phyloP scores from a whole-genome alignment of 2,329 filamentous ascomycete species.

The Fusarium transvaalense region DNA sequence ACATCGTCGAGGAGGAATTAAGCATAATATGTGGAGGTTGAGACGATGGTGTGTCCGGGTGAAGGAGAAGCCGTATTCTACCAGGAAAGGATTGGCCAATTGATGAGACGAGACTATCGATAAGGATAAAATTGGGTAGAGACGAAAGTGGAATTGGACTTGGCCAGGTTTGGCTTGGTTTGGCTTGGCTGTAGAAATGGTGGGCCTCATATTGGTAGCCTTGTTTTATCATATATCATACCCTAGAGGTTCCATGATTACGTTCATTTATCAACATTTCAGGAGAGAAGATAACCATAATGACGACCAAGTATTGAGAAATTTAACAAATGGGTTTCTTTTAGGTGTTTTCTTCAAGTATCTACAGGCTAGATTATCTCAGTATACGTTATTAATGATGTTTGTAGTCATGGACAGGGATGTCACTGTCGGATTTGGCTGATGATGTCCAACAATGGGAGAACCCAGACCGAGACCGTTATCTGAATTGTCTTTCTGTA shows the following conservation, averaged over 20 bases:
- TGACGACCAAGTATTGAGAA: no score
- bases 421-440: no score
- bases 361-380: no score
- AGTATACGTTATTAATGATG: no score
- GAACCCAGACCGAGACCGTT: no score
- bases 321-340: no score
- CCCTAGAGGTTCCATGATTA: neutral
- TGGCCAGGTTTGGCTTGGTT: neutral
- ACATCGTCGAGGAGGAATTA: slow-evolving; percentile 8
- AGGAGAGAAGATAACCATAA: no score
- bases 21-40: slow-evolving; percentile 8
- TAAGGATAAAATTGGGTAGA: neutral
- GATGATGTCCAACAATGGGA: no score
- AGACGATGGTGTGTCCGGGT: slow-evolving; percentile 13
- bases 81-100: neutral
- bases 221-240: neutral
- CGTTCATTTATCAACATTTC: no score
- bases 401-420: no score
- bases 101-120: neutral
- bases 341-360: no score
- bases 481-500: no score
- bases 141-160: neutral
- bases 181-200: neutral
- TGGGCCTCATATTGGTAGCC: neutral
- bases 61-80: neutral